A percentile compares a stretch with the other conserved stretches of the same genome.
Evolutionary conservation across 106 monocot genomes (phyloP).

Genomic region (Allium sativum): DNA sequence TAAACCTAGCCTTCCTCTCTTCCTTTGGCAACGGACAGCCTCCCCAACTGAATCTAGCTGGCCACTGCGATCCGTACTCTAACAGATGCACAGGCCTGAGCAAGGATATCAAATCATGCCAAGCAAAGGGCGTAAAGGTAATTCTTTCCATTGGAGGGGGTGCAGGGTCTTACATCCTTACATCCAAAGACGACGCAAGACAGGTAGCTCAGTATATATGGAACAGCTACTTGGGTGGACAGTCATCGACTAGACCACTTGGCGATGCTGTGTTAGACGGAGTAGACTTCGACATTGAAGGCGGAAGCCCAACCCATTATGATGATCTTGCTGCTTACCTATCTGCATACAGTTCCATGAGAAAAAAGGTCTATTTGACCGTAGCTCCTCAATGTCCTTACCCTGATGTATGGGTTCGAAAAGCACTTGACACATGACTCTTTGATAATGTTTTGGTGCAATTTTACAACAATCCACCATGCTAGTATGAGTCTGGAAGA

Average conservation of each 20-base stretch:
- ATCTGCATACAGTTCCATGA: not conserved
- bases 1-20: too few species aligned
- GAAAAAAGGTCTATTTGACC: conserved; percentile 13
- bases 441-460: too few species aligned
- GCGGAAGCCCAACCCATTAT: too few species aligned
- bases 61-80: too few species aligned
- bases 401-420: too few species aligned
- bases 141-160: conserved; percentile 26
- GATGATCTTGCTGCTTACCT: conserved; percentile 14
- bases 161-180: conserved; percentile 8
- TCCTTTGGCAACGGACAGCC: too few species aligned
- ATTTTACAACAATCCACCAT: too few species aligned
- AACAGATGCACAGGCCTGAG: too few species aligned
- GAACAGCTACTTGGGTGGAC: conserved; percentile 23
- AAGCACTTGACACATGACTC: too few species aligned
- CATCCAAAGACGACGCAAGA: conserved; percentile 14
- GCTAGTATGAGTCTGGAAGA: too few species aligned
- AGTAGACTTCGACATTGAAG: conserved; percentile 19
- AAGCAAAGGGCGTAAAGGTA: conserved; percentile 16
- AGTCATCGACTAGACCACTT: conserved; percentile 3
- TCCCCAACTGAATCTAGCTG: too few species aligned
- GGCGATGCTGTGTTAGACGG: conserved; percentile 19
- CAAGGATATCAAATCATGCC: conserved; percentile 17
- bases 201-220: conserved; percentile 13
- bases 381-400: conserved; percentile 15